Percentiles rank a stretch among this genome's conserved stretches.
phyloP scores from a whole-genome alignment of 805 yeast genomes.

The Lipomyces chichibuensis region DNA sequence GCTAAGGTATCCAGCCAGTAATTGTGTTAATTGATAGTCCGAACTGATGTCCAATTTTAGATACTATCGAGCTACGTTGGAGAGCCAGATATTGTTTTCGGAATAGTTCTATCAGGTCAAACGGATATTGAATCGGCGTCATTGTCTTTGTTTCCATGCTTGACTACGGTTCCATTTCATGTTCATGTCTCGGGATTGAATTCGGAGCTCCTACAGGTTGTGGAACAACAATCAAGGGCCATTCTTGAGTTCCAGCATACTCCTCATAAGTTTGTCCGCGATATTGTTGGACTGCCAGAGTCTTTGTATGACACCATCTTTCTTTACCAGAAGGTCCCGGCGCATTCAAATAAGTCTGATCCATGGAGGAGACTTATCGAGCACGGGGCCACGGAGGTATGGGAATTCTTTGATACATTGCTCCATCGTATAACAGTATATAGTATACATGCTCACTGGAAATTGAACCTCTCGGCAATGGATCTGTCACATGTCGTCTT shows the following conservation, averaged over 20 bases:
- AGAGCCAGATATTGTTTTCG: slow-evolving; percentile 29
- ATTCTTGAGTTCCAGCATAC: slow-evolving; percentile 32
- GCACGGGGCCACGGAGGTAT: slow-evolving; percentile 23
- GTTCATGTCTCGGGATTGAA: slow-evolving; percentile 30
- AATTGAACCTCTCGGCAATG: slow-evolving; percentile 19
- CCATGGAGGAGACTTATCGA: slow-evolving; percentile 18
- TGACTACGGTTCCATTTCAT: slow-evolving; percentile 34
- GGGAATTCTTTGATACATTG: background rate
- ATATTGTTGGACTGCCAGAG: slow-evolving; percentile 5
- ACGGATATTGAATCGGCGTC: slow-evolving; percentile 17
- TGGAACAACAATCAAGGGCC: slow-evolving; percentile 7
- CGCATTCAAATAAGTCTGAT: background rate
- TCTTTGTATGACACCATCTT: slow-evolving; percentile 34
- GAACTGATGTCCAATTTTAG: background rate
- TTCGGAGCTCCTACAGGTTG: slow-evolving; percentile 6
- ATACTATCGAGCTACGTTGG: slow-evolving; percentile 29
- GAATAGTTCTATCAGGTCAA: slow-evolving; percentile 35
- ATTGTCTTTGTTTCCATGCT: slow-evolving; percentile 30
- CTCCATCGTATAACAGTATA: background rate
- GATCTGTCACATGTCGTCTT: background rate
- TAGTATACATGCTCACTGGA: slow-evolving; percentile 31
- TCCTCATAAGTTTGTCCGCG: slow-evolving; percentile 19
- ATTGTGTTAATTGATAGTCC: background rate
- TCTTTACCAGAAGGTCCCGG: slow-evolving; percentile 21
- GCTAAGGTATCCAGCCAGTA: slow-evolving; percentile 13